Conservation (phyloP, 495 filamentous ascomycete species). For the Xylaria bambusicola region DNA sequence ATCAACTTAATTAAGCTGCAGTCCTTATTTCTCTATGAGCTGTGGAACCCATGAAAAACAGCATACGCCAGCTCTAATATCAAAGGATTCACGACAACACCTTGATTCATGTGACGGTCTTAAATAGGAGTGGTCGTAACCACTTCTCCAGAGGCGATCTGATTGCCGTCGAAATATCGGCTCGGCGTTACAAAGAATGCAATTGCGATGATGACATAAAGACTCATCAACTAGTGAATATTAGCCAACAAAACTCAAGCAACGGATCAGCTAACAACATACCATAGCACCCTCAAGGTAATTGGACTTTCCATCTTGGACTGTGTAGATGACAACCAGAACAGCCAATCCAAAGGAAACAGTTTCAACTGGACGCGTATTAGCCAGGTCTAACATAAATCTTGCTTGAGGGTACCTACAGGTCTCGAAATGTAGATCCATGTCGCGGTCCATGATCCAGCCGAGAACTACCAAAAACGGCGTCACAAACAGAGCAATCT, state of each 20-base stretch:
- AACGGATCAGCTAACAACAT: constrained; percentile 41
- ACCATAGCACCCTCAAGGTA: constrained; percentile 95
- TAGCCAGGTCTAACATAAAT: constrained; percentile 2
- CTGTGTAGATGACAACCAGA: constrained; percentile 87
- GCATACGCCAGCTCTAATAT: background rate
- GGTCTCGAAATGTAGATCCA: constrained; percentile 88
- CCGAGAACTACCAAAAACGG: constrained; percentile 88
- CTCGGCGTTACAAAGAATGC: constrained; percentile 91
- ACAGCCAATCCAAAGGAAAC: constrained; percentile 90
- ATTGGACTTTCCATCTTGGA: constrained; percentile 93
- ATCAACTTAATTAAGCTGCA: background rate
- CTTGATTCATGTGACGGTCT: constrained; percentile 8
- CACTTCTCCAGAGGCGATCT: constrained; percentile 1
- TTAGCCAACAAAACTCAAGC: constrained; percentile 14
- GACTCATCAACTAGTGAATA: constrained; percentile 46
- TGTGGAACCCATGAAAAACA: too few relatives aligned
- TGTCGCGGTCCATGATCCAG: constrained; percentile 75
- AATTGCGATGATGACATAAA: constrained; percentile 81
- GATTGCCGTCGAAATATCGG: constrained; percentile 40
- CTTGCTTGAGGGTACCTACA: constrained; percentile 36
- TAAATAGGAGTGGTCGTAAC: constrained; percentile 16
- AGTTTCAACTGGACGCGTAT: constrained; percentile 67
- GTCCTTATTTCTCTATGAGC: too few relatives aligned
- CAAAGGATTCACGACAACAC: background rate
- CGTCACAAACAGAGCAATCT: constrained; percentile 92